Evolutionary conservation across 768 basidiomycete genomes (phyloP), one percentile per base, ranked within the genome.

Genomic region (Suillus plorans): DNA sequence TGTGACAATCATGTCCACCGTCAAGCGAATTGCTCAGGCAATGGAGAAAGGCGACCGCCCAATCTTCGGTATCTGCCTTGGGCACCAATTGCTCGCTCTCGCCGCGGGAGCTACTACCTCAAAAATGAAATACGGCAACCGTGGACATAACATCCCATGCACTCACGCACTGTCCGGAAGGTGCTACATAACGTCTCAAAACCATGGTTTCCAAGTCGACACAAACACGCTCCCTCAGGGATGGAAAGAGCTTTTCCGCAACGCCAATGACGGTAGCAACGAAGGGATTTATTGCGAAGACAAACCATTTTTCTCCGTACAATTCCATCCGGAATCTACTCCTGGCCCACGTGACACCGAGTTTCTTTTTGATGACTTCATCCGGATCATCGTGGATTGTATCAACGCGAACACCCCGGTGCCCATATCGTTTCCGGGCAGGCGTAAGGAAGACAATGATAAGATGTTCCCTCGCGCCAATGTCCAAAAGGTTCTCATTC

Each of bases 111-210:
- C 95, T 6, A 86, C 83, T 67, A 99, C 97, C 6, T 94, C 93
- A 44, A 99, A 99, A 80, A 99, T 99, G 95, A 98, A 98, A 81
- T 99, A 99, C 76, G 97, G 97, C 45, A 99, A 99, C 73, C 94
- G 97, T 68, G 97, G 97, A 5, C 95, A 98, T 76, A 99, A 99
- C 78, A 94, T 99, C 73, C 97, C 97, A 4, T 99, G 97, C 76
- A 99, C 94, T 20, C 94, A 95, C 75, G 85, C 91, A 49, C 84
- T 97, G 62, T 94, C 93, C 58, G 97, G 96, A 37, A 84, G 97
- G 62, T 99, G 97, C 81, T 99, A 99, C 77, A 99, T 99, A 81
- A 99, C 97, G 45, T 95, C 92, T 72, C 97, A 99, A 79, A 99
- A 99, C 76, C 97, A 99, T 79, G 97, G 97, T 67, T 99, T 89